Evolutionary conservation across 2,329 filamentous ascomycete genomes (phyloP), one percentile per base, ranked within the genome.

Genomic region (Pezicula radicicola): DNA sequence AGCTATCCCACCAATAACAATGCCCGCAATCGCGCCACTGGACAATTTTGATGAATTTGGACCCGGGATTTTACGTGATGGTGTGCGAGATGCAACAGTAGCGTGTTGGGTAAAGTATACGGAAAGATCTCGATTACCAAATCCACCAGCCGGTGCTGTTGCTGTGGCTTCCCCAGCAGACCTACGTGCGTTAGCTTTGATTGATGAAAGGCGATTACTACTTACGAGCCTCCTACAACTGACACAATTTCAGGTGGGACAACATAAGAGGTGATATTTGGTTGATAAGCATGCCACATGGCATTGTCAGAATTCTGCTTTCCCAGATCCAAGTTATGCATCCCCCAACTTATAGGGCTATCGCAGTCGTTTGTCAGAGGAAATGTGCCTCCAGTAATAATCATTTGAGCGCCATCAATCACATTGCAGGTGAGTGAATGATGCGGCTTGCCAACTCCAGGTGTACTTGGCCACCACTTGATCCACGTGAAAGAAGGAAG

Each of bases 401-500:
- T 67, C 78, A 87, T 85, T 63, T 87, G 83, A 4, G 76, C 72
- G 43, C 71, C 67, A 49, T 76, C 73, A 21, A 83, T 67, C 27
- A 85, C 77, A 60, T 82, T 81, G 62, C 82, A 85, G 35, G 74
- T 79, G 27, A 83, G 70, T 25, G 76, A 78, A 63, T 84, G 76
- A 56, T 83, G 80, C 13, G 74, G 75, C 37, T 61, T 63, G 28
- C 73, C 69, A 1, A 71, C 72, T 13, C 64, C 62, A 51, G 73
- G 68, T 45, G 62, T 61, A 50, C 72, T 66, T 6, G 42, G 42
- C 43, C 66, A 66, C 12, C 75, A 76, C 55, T 79, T 80, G 55
- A 84, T 79, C 83, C 83, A 87, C 3, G 72, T 79, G 65, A 87
- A 87, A 1, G 80, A 78, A 1, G 83, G 84, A 15, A 87, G 70